Evolutionary conservation across 2,329 filamentous ascomycete genomes (phyloP), one percentile per base, ranked within the genome.

Genomic region (Beauveria medogensis): DNA sequence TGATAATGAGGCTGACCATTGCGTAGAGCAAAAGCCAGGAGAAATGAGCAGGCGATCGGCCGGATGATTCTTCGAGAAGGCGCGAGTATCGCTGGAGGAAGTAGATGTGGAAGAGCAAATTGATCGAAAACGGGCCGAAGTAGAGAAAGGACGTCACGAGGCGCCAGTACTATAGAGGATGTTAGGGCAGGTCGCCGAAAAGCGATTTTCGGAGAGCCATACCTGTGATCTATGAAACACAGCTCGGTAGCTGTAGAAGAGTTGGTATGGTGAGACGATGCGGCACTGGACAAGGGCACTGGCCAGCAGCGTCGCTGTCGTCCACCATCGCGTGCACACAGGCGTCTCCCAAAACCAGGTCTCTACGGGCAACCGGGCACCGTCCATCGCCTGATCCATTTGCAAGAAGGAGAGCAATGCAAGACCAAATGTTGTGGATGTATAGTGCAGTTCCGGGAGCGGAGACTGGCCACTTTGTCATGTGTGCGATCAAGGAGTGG

Each of bases 301-400:
- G 12, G 89, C 94, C 62, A 91, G 79, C 47, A 97, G 86, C 0
- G 92, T 96, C 5, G 92, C 92, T 26, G 91, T 92, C 24, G 94
- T 97, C 94, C 94, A 99, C 88, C 90, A 95, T 64, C 94, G 82
- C 43, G 94, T 99, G 75, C 92, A 96, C 28, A 94, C 86, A 3
- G 94, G 94, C 89, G 97, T 97, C 74, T 99, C 94, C 82, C 91
- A 97, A 75, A 97, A 97, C 94, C 94, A 99, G 67, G 93, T 89
- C 75, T 97, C 94, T 8, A 99, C 82, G 47, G 93, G 94, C 70
- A 96, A 79, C 59, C 82, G 79, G 62, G 81, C 84, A 66, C 81
- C 83, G 62, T 83, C 82, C 71, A 85, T 80, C 69, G 83, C 79
- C 68, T 82, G 81, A 66, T 85, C 82, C 82, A 85, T 85, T 63